Conservation (phyloP, 768 basidiomycete genomes). For the Leccinum uliginosum region DNA sequence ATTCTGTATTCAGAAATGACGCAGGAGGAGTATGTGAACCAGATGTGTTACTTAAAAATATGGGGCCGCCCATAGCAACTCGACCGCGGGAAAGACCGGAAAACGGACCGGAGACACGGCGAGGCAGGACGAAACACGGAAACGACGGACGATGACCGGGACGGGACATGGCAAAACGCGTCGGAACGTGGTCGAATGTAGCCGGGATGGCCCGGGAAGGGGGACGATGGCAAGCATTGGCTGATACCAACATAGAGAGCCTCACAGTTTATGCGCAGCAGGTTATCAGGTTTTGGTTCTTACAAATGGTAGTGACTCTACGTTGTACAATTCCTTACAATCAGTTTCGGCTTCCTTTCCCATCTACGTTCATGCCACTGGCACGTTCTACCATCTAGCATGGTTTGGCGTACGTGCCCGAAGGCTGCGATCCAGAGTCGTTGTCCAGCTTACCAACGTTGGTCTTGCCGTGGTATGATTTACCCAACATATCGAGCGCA, state of each 20-base stretch:
- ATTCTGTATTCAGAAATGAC: slow-evolving; percentile 16
- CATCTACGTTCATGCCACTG: neutral
- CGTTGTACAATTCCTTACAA: neutral
- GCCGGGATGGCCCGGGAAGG: too few species aligned
- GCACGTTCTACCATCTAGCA: slow-evolving; percentile 39
- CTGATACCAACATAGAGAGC: too few species aligned
- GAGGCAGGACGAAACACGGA: too few species aligned
- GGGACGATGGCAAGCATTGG: too few species aligned
- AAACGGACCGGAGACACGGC: too few species aligned
- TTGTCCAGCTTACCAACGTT: slow-evolving; percentile 43
- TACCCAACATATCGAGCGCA: slow-evolving; percentile 43
- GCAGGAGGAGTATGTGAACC: neutral
- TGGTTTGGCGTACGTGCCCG: slow-evolving; percentile 64
- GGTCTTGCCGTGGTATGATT: slow-evolving; percentile 25
- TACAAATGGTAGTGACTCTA: neutral
- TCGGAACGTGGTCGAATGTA: too few species aligned
- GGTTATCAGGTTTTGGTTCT: neutral
- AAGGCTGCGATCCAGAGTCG: slow-evolving; percentile 43
- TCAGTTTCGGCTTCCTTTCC: neutral
- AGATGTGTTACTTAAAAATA: slow-evolving; percentile 1
- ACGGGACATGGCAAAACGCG: too few species aligned
- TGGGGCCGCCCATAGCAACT: too few species aligned
- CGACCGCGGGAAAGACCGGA: too few species aligned
- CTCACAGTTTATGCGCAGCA: slow-evolving; percentile 31
- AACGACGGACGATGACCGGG: too few species aligned